These are phyloP conservation scores for Syzygium aromaticum DNA, from an alignment of 345 rosid species.

Conservation along the genomic window DNA sequence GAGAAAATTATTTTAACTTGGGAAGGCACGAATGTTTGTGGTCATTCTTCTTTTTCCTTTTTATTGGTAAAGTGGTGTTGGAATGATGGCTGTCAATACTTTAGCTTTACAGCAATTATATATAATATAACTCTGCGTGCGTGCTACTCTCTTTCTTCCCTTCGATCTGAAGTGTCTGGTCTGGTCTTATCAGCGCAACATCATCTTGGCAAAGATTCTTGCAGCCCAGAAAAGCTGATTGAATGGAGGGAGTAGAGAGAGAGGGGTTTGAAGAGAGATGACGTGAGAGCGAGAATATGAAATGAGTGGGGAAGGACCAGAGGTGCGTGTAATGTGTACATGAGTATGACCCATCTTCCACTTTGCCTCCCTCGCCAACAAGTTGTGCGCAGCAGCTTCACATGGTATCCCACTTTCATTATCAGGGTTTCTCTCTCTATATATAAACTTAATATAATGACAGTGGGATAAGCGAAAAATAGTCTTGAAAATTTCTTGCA, in stretches of 20 bases:
- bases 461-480: neutral
- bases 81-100: neutral
- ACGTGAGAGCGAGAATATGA: neutral
- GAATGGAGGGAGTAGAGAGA: neutral
- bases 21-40: neutral
- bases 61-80: neutral
- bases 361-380: neutral
- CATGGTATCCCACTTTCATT: neutral
- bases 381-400: neutral
- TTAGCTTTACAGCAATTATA: neutral
- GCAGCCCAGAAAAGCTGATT: neutral
- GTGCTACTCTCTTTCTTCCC: neutral
- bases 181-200: neutral
- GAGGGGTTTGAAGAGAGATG: neutral
- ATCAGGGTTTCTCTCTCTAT: neutral
- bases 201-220: neutral
- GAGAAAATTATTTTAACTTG: neutral
- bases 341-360: neutral
- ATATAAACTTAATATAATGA: neutral
- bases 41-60: neutral
- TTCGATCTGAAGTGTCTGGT: neutral
- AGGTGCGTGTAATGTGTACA: neutral
- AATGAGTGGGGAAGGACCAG: neutral
- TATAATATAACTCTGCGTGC: neutral
- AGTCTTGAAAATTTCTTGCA: neutral